A percentile compares a stretch with the other conserved stretches of the same genome.
phyloP scores from a whole-genome alignment of 306 rosid genomes.

The Arachis hypogaea region DNA sequence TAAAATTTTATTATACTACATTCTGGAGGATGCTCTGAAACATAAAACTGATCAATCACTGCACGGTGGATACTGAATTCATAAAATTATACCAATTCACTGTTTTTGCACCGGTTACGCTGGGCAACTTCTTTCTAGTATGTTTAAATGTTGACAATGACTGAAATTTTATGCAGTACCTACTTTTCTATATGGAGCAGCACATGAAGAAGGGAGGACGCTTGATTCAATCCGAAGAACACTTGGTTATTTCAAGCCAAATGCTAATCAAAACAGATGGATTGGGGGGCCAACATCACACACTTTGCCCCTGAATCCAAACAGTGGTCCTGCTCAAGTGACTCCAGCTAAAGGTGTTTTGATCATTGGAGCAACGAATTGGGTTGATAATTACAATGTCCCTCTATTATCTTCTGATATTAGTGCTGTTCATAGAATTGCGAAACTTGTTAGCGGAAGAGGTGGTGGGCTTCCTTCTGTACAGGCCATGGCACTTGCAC shows the following conservation, averaged over 20 bases:
- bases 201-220: constrained; percentile 71
- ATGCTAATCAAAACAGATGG: constrained; percentile 67
- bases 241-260: constrained; percentile 86
- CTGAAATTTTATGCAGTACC: constrained; percentile 62
- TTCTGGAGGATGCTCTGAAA: not conserved
- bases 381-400: constrained; percentile 77
- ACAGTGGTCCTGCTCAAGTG: constrained; percentile 69
- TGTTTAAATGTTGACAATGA: constrained; percentile 32
- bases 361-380: constrained; percentile 57
- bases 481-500: constrained; percentile 83
- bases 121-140: not conserved
- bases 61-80: not conserved
- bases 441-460: constrained; percentile 47
- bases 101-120: not conserved
- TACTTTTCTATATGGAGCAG: constrained; percentile 82
- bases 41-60: not conserved
- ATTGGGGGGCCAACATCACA: constrained; percentile 56
- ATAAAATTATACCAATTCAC: not conserved
- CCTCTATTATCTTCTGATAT: constrained; percentile 69
- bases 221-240: constrained; percentile 76
- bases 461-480: constrained; percentile 64
- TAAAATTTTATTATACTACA: not conserved
- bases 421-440: constrained; percentile 48
- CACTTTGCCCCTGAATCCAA: constrained; percentile 59
- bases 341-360: constrained; percentile 58